Evolutionary conservation across 2,329 filamentous ascomycete genomes (phyloP), one percentile per base, ranked within the genome.

Genomic region (Verticillium isaacii): DNA sequence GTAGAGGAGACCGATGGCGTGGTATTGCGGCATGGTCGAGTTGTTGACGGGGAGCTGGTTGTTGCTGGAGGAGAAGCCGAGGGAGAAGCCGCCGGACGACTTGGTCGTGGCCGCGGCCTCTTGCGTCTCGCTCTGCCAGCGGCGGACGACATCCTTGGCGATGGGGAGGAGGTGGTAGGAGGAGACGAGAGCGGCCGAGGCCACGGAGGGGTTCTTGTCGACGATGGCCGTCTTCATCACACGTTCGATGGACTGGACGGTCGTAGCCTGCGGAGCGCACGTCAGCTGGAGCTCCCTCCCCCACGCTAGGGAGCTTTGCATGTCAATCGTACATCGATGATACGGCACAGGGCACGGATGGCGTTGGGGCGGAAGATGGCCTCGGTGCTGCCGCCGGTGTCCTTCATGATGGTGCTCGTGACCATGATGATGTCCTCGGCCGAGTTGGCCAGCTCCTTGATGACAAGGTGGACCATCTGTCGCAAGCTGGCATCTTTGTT

Each of bases 391-490:
- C 96, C 93, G 59, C 93, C 93, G 12, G 94, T 97, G 76, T 99
- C 95, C 83, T 99, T 99, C 95, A 98, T 99, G 70, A 99, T 97
- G 69, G 94, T 97, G 78, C 92, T 96, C 19, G 95, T 99, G 65
- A 97, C 95, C 95, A 99, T 98, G 75, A 99, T 99, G 67, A 97
- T 96, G 83, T 99, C 95, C 81, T 98, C 93, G 63, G 95, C 95
- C 29, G 93, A 97, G 76, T 89, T 88, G 68, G 94, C 92, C 72
- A 99, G 84, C 85, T 99, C 95, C 86, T 98, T 99, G 82, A 98
- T 92, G 74, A 97, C 89, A 68, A 98, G 85, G 80, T 98, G 96
- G 59, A 99, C 94, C 93, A 98, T 97, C 83, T 99, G 95, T 72
- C 95, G 92, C 74, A 99, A 84, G 71, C 92, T 94, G 71, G 93